phyloP scores from a whole-genome alignment of 2,329 filamentous ascomycete genomes.

The Seiridium unicorne region DNA sequence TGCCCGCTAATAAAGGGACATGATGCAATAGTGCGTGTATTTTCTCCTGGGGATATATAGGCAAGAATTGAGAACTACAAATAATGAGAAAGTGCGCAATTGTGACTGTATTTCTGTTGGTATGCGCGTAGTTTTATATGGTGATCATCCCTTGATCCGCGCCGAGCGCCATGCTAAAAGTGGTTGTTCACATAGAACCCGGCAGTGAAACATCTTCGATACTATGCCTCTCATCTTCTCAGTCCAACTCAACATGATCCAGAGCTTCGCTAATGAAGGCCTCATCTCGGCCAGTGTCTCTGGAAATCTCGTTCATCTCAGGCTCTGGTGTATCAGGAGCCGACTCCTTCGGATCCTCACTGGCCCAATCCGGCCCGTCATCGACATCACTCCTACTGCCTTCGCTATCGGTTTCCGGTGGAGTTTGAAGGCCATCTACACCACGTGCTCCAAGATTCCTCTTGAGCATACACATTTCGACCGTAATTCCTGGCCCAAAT shows the following conservation, averaged over 20 bases:
- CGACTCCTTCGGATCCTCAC: constrained; percentile 19
- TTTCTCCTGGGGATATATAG: not conserved
- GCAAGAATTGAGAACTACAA: not conserved
- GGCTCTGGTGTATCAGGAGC: constrained; percentile 15
- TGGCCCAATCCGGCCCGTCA: constrained; percentile 31
- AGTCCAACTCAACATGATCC: constrained; percentile 12
- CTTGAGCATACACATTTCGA: constrained; percentile 68
- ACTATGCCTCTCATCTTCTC: not conserved
- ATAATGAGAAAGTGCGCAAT: not conserved
- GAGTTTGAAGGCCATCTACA: constrained; percentile 43
- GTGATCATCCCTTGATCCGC: not conserved
- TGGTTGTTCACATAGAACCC: not conserved
- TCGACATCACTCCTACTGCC: constrained; percentile 39
- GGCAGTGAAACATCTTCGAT: no score
- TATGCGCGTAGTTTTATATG: not conserved
- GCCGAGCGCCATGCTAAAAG: not conserved
- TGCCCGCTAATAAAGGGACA: not conserved
- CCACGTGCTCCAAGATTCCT: constrained; percentile 34
- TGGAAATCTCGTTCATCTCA: not conserved
- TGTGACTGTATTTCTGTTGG: not conserved
- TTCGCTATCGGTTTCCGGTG: constrained; percentile 55
- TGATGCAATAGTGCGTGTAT: not conserved
- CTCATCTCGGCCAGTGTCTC: constrained; percentile 5
- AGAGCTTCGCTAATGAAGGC: constrained; percentile 17
- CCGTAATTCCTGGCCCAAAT: constrained; percentile 67